Base-by-base conservation (phyloP, 2,329 filamentous ascomycete species). In the Trichoderma sp. region DNA sequence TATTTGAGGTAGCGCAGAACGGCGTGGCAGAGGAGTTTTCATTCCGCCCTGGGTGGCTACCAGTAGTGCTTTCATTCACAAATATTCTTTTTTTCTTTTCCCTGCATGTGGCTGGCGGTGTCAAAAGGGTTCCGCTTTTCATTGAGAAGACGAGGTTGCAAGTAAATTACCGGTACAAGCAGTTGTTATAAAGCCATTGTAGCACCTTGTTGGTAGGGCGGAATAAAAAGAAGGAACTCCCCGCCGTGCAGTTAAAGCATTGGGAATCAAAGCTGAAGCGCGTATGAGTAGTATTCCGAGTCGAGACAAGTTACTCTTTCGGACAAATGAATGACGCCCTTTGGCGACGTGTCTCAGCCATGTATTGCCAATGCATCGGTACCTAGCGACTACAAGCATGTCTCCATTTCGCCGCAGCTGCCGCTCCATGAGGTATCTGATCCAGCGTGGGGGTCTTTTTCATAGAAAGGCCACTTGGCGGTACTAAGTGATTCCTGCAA, bases 391-490 rank as follows among this genome's bases (percentile, higher is more conserved):
- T 32, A 59, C 34, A 57, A 43, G 32, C 32, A 26, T 39, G 36
- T 34, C 62, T 47, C 53, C 70, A 64, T 68, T 23, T 58, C 43
- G 65, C 55, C 65, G 43, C 59, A 62, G 64, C 64, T 50, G 57
- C 43, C 53, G 63, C 69, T 67, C 62, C 55, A 28, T 68, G 43
- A 23, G 57, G 69, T 66, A 66, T 72, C 70, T 67, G 39, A 43
- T 70, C 53, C 23, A 61, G 50, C 71, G 71, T 72, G 71, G 71
- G 71, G 71, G 71, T 64, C 55, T 59, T 34, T 30, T 57, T 61
- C 63, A 53, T 59, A 59, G 59, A 61, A 65, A n/a, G 66, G 58
- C 66, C 43, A 43, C 64, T 61, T 70, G 70, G 67, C 36, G 59
- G 59, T 50, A 53, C 70, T 61, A 59, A 9, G 39, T 17, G 34